These are phyloP conservation scores for Metrosideros polymorpha DNA, from an alignment of 441 rosid species.

Conservation along the genomic window DNA sequence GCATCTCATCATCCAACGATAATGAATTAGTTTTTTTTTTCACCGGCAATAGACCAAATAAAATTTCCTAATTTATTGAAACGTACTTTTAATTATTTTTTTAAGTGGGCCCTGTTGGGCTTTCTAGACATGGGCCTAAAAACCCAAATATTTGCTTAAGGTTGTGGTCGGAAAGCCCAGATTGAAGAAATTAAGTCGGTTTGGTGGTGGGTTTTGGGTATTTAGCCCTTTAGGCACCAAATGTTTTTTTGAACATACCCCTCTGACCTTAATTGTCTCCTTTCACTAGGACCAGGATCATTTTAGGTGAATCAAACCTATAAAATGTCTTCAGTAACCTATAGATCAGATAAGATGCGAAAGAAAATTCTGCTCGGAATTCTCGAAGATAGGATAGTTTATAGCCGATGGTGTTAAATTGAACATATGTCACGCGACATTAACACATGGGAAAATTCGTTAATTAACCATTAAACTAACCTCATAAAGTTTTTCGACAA, in stretches of 20 bases:
- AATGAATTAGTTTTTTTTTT: background rate
- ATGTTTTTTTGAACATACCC: background rate
- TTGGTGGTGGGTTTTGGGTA: background rate
- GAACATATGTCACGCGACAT: background rate
- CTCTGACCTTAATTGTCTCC: background rate
- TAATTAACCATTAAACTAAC: background rate
- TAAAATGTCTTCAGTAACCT: background rate
- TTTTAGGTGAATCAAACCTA: background rate
- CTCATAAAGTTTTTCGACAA: background rate
- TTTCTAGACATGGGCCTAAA: background rate
- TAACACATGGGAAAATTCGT: accelerated
- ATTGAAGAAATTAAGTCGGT: background rate
- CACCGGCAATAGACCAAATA: background rate
- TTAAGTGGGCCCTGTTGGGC: background rate
- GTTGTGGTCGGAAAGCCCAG: background rate
- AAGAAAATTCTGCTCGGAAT: background rate
- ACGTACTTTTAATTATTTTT: background rate
- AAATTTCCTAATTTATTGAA: background rate
- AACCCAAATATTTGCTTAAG: background rate
- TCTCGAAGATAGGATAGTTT: background rate
- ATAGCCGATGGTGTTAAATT: background rate
- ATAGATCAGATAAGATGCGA: background rate
- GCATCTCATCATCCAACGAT: background rate
- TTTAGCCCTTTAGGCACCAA: background rate
- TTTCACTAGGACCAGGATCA: background rate